Evolutionary conservation across 148 eudicot species (phyloP), one percentile per base, ranked within the genome.

Genomic region (Camellia granthamiana): DNA sequence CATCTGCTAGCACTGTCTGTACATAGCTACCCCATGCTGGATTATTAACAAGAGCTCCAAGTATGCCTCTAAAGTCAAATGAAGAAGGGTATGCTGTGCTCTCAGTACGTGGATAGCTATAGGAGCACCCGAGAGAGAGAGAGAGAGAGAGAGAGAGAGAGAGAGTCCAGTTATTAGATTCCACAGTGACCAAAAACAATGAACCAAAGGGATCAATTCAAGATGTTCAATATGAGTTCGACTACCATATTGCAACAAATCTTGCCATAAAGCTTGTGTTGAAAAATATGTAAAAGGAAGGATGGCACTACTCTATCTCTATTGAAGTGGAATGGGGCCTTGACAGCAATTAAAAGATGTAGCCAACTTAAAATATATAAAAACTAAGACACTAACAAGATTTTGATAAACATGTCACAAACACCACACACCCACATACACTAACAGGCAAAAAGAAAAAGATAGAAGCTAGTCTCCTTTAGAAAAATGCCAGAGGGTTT

Each of bases 1-100:
- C 97, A 80, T 84, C 82, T 60, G 87, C 84, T 58, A 92, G 85
- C 61, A 95, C 85, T 55, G 78, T 79, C 68, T 86, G 91, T 30
- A 83, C 92, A 86, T 86, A 87, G 78, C 77, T 78, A 78, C 98
- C 97, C 90, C 93, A 91, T 44, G 78, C 52, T 80, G 94, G 91
- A 88, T 85, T 92, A 79, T 70, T 81, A 30, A 42, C 82, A 66
- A 88, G 89, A 74, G 87, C 80, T 80, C 83, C 95, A 84, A 95
- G 95, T 42, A 88, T 85, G 70, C 91, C 90, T 83, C 85, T 90
- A 76, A 90, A 95, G 74, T 95, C 98, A 85, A 92, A 95, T 5
- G 98, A 92, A 72, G 93, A 84, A 86, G 98, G 98, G 79, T 95
- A 95, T 75, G 98, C 92, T 72, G 98, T 91, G 86, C 98, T 95